A percentile compares a stretch with the other conserved stretches of the same genome.
Evolutionary conservation across 2,329 filamentous ascomycete genomes (phyloP).

Genomic region (Magnaporthiopsis rhizophila): DNA sequence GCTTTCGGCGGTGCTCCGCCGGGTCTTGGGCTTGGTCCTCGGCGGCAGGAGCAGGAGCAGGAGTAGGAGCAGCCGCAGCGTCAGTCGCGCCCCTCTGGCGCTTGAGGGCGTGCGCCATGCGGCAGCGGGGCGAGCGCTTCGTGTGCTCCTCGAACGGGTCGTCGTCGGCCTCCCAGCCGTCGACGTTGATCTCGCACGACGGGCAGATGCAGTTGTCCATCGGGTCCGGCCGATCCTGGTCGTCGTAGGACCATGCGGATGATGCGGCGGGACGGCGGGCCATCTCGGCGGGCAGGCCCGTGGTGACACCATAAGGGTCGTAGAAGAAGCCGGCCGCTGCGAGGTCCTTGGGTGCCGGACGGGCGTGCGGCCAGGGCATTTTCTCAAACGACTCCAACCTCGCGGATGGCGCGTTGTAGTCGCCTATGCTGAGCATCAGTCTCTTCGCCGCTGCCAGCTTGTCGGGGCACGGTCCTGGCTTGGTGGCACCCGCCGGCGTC

Average conservation of each 20-base stretch:
- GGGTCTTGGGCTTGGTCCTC: no score
- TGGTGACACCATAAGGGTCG: background rate
- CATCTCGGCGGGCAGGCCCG: background rate
- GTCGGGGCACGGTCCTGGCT: no score
- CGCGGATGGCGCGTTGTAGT: background rate
- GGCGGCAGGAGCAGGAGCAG: no score
- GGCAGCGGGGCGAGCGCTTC: background rate
- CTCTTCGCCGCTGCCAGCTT: background rate
- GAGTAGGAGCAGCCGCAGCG: no score
- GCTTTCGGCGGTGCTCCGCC: background rate
- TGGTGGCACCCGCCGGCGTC: no score
- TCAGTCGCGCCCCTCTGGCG: background rate
- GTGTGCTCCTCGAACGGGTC: constrained; percentile 6
- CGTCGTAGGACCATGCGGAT: no score
- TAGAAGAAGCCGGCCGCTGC: constrained; percentile 4
- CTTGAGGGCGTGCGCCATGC: background rate
- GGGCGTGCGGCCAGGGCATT: constrained; percentile 1
- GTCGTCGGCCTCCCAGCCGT: constrained; percentile 4
- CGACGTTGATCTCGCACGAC: constrained; percentile 3
- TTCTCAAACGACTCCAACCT: background rate
- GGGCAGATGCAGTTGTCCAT: constrained; percentile 1
- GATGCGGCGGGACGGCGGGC: no score
- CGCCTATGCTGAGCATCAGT: background rate
- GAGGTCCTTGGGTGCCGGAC: background rate
- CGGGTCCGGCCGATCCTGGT: background rate